These are phyloP conservation scores for Naganishia kalamii DNA, from an alignment of 768 basidiomycete species.

Conservation along the genomic window DNA sequence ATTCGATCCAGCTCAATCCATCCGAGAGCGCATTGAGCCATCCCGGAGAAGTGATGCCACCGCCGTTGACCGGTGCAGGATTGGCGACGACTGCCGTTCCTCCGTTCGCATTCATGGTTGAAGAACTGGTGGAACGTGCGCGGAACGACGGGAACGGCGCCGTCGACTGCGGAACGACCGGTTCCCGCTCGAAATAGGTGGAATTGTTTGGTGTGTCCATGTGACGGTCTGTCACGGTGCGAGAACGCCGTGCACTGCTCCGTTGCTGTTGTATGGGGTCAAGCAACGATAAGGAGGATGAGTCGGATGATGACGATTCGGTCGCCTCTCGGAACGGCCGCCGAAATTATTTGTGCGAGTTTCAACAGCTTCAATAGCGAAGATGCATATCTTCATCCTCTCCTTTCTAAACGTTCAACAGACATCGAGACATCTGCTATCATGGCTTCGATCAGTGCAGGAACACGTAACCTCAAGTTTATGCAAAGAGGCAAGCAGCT, in stretches of 20 bases:
- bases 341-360: too few species aligned
- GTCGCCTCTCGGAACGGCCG: too few species aligned
- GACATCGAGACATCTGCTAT: background rate
- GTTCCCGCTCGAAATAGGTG: background rate
- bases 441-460: background rate
- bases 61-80: background rate
- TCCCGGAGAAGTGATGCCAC: constrained; percentile 3
- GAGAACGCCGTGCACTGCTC: background rate
- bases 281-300: too few species aligned
- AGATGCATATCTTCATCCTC: background rate
- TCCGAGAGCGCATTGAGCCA: constrained; percentile 25
- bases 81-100: background rate
- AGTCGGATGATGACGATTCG: too few species aligned
- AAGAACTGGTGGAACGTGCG: constrained; percentile 1
- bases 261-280: background rate
- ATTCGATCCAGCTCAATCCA: constrained; percentile 25
- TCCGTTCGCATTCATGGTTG: background rate
- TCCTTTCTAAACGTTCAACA: background rate
- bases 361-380: too few species aligned
- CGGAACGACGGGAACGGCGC: constrained; percentile 10
- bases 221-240: background rate
- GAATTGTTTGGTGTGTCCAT: background rate
- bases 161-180: background rate
- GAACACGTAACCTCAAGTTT: constrained; percentile 4
- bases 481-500: constrained; percentile 12